Evolutionary conservation across 2,329 filamentous ascomycete genomes (phyloP).

Genomic region (Dendryphion nanum): DNA sequence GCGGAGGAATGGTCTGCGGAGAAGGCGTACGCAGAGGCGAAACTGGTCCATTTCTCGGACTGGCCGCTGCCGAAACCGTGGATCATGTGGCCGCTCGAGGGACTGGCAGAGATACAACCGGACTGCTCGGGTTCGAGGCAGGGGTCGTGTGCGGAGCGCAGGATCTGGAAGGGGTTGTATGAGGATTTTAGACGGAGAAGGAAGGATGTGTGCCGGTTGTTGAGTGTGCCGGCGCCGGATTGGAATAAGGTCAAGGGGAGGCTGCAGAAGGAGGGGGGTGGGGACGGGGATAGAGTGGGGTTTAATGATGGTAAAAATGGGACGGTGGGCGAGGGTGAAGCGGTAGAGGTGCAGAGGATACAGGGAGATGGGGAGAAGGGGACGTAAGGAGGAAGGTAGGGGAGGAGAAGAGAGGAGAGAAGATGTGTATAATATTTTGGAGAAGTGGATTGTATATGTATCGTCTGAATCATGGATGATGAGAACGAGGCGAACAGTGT

Average conservation of each 20-base stretch:
- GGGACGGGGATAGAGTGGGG: too few relatives aligned
- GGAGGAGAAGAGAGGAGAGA: too few relatives aligned
- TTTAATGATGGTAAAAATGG: too few relatives aligned
- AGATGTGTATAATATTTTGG: too few relatives aligned
- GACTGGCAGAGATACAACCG: constrained; percentile 45
- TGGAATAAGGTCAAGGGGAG: constrained; percentile 35
- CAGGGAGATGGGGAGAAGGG: too few relatives aligned
- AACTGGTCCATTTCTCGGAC: constrained; percentile 69
- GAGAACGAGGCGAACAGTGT: too few relatives aligned
- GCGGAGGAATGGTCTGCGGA: constrained; percentile 61
- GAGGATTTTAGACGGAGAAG: constrained; percentile 44
- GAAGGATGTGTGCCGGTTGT: constrained; percentile 40
- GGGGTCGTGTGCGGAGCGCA: constrained; percentile 37
- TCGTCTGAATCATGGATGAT: too few relatives aligned
- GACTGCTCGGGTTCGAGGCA: constrained; percentile 38
- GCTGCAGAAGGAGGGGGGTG: too few relatives aligned
- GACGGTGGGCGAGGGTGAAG: too few relatives aligned
- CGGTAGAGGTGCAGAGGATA: too few relatives aligned
- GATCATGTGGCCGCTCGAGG: constrained; percentile 48
- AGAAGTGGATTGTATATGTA: too few relatives aligned
- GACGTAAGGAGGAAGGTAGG: too few relatives aligned
- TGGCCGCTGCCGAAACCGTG: constrained; percentile 69
- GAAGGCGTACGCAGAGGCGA: constrained; percentile 57
- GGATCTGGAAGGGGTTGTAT: constrained; percentile 47
- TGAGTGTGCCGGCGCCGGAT: constrained; percentile 40